These are phyloP conservation scores for Pulveroboletus sp. DNA, from an alignment of 768 basidiomycete genomes.

Conservation along the genomic window DNA sequence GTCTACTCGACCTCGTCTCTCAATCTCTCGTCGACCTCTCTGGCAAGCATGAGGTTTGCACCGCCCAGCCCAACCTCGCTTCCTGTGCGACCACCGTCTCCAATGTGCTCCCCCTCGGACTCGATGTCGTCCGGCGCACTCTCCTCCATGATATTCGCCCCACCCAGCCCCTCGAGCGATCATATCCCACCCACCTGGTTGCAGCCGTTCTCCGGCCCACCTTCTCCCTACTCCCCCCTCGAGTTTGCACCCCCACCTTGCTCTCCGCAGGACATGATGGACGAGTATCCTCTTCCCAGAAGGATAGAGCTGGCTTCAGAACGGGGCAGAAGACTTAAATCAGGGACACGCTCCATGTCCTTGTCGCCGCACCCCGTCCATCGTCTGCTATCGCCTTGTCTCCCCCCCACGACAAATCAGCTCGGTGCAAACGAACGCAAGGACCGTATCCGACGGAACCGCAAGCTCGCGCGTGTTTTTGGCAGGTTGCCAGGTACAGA, in stretches of 20 bases:
- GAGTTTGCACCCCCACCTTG: conserved; percentile 27
- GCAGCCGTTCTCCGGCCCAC: conserved; percentile 22
- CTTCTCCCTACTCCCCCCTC: conserved; percentile 30
- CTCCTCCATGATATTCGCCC: conserved; percentile 30
- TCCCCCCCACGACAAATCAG: conserved; percentile 67
- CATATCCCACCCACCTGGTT: conserved; percentile 1
- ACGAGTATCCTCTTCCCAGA: conserved; percentile 45
- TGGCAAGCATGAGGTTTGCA: conserved; percentile 33
- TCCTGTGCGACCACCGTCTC: conserved; percentile 5
- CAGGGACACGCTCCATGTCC: conserved; percentile 28
- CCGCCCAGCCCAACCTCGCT: conserved; percentile 25
- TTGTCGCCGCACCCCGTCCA: conserved; percentile 25
- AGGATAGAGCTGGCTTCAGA: conserved; percentile 46
- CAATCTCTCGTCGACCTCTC: conserved; percentile 22
- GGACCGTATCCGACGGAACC: conserved; percentile 67
- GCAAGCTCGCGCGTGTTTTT: conserved; percentile 80
- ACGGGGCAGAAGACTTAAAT: conserved; percentile 23
- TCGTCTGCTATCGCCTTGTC: conserved; percentile 11
- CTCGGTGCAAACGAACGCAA: conserved; percentile 65
- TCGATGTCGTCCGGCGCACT: conserved; percentile 18
- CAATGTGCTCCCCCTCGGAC: conserved; percentile 4
- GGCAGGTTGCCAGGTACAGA: conserved; percentile 61
- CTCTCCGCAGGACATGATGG: neutral
- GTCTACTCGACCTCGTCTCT: conserved; percentile 14
- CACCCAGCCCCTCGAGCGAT: conserved; percentile 23